Evolutionary conservation across 1,284 basidiomycete species (phyloP).

Genomic region (Moesziomyces globuligerus): DNA sequence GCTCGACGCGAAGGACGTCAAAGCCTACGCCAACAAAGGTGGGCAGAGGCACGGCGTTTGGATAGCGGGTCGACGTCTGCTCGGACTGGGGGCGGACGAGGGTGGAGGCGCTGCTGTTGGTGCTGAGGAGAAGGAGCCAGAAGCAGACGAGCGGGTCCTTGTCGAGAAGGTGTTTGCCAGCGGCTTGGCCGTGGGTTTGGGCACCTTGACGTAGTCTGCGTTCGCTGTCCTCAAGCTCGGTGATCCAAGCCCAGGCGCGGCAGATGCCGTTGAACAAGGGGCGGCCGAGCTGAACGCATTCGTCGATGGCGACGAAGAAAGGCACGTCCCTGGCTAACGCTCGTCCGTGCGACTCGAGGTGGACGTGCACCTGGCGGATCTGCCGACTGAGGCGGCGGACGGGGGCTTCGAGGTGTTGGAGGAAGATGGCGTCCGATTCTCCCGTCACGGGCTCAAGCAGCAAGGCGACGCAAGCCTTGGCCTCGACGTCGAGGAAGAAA

Average conservation of each 20-base stretch:
- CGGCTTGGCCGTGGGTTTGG: no score
- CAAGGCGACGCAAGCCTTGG: no score
- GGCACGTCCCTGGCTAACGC: neutral
- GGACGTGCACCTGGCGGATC: neutral
- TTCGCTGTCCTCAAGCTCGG: neutral
- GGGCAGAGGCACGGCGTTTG: neutral
- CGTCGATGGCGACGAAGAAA: conserved; percentile 7
- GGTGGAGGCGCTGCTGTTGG: neutral
- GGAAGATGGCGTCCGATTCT: no score
- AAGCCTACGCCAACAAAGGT: neutral
- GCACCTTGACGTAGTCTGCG: no score
- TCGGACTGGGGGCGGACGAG: neutral
- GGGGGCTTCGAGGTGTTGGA: no score
- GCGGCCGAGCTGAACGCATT: neutral
- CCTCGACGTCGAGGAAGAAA: no score
- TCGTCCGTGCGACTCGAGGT: neutral
- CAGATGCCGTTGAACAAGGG: neutral
- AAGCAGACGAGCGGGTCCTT: neutral
- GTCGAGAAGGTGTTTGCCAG: no score
- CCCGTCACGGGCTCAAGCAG: no score
- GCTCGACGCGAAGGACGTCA: neutral
- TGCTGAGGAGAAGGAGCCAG: no score
- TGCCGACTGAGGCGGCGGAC: neutral
- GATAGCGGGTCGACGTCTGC: neutral
- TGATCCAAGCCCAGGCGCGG: neutral